A percentile compares a stretch with the other conserved stretches of the same genome.
phyloP scores from a whole-genome alignment of 2,329 filamentous ascomycete species.

The Curvularia verruculosa region DNA sequence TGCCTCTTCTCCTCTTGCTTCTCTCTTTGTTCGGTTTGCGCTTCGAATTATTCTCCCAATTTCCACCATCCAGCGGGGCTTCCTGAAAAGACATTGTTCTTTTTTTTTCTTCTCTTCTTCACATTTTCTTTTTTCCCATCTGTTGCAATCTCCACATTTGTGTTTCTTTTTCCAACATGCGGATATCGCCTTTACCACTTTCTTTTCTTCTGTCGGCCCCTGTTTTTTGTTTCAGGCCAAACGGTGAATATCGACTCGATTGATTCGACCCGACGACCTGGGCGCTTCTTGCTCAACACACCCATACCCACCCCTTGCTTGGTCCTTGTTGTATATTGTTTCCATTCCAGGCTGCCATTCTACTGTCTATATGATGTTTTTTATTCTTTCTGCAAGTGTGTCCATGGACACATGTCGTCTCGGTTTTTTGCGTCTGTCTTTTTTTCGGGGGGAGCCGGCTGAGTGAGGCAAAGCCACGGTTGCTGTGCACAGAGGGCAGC shows the following conservation, averaged over 20 bases:
- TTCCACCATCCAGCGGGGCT: neutral
- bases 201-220: neutral
- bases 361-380: neutral
- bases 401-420: neutral
- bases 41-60: neutral
- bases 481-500: neutral
- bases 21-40: neutral
- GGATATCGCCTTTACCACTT: neutral
- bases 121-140: neutral
- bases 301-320: neutral
- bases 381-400: neutral
- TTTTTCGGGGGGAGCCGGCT: neutral
- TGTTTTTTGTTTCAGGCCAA: neutral
- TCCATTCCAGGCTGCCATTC: neutral
- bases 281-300: neutral
- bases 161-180: neutral
- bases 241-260: neutral
- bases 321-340: neutral
- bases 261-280: neutral
- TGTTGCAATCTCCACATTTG: neutral
- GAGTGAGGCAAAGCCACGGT: neutral
- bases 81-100: neutral
- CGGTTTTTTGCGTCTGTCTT: neutral
- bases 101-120: neutral
- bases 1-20: neutral